Conservation (phyloP, 23 red algal genomes). For the Pyropia yezoensis region DNA sequence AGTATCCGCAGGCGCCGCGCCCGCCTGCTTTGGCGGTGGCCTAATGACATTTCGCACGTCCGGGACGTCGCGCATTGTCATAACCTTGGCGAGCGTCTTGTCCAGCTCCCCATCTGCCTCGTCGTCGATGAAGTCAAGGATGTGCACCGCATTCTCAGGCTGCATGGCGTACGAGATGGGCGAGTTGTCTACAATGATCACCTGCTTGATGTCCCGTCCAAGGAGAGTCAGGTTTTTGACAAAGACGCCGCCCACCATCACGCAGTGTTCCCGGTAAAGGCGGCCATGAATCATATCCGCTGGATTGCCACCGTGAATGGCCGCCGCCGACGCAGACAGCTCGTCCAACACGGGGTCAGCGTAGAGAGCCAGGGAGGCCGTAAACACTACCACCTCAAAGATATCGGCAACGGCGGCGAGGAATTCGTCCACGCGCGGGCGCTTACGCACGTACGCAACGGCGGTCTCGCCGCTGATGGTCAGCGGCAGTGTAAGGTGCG, state of each 20-base stretch:
- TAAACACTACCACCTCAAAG: constrained; percentile 95
- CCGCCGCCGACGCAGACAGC: constrained; percentile 8
- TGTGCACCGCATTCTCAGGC: constrained; percentile 77
- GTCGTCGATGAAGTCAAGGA: constrained; percentile 58
- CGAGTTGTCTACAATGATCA: constrained; percentile 90
- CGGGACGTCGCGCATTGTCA: too few relatives aligned
- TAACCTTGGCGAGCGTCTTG: constrained; percentile 19
- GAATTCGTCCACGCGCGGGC: constrained; percentile 73
- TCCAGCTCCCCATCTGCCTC: constrained; percentile 72
- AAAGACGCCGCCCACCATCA: constrained; percentile 68
- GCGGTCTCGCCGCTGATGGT: constrained; percentile 66
- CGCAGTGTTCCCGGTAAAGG: constrained; percentile 78
- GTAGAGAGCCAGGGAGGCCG: constrained; percentile 80
- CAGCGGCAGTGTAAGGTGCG: constrained; percentile 74
- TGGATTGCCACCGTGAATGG: constrained; percentile 19
- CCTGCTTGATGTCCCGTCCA: constrained; percentile 74
- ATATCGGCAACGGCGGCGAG: constrained; percentile 37
- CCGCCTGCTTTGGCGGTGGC: too few relatives aligned
- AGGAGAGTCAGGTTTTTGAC: constrained; percentile 86
- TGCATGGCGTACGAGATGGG: constrained; percentile 76
- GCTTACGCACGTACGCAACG: constrained; percentile 73
- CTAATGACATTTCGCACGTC: too few relatives aligned
- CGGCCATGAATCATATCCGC: constrained; percentile 28
- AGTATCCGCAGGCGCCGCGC: too few relatives aligned
- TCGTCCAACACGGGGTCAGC: constrained; percentile 81